Evolutionary conservation across 163 green algal species (phyloP), one percentile per base, ranked within the genome.

Genomic region (Chloromonas sp.): DNA sequence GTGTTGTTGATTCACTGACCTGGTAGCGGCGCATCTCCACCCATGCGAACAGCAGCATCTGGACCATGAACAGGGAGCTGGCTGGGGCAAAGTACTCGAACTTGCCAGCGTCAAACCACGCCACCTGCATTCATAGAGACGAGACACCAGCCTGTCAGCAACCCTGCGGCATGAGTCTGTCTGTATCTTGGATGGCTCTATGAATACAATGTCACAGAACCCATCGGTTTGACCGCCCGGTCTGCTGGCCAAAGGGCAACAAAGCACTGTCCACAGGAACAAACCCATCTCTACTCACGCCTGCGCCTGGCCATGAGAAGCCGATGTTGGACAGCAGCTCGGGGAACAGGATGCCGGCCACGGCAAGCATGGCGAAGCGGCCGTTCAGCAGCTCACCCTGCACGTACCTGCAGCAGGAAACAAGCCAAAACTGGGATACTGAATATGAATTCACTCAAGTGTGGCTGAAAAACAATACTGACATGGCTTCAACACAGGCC

Each of bases 341-440:
- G 13, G 93, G 90, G 86, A 96, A 84, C 70, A 94, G 89, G 85
- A 94, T 91, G 79, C 91, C 91, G 0, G 89, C 95, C 14, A 96
- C 94, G 62, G 94, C 96, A 15, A 98, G 87, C 96, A 98, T 98
- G 66, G 96, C 96, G 89, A 92, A 98, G 86, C 96, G 94, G 3
- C 74, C 87, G 87, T 98, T 92, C 89, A 95, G 81, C 70, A 98
- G 87, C 93, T 98, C 95, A 78, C 94, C 93, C 90, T 98, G 94
- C 78, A 87, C 87, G 82, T 94, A 94, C 90, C 93, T 87, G 79
- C 60, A 78, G 58, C 79, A 71, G 79, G 2, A 83, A 36, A 36
- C 36, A 36, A 36, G 36, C 36, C 36, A 36, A 36, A 36, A 36
- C 36, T 36, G 36, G 36, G 36, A 36, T 36, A 36, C 36, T 36